phyloP scores from a whole-genome alignment of 176 grass and related monocot species.

The Cenchrus americanus region DNA sequence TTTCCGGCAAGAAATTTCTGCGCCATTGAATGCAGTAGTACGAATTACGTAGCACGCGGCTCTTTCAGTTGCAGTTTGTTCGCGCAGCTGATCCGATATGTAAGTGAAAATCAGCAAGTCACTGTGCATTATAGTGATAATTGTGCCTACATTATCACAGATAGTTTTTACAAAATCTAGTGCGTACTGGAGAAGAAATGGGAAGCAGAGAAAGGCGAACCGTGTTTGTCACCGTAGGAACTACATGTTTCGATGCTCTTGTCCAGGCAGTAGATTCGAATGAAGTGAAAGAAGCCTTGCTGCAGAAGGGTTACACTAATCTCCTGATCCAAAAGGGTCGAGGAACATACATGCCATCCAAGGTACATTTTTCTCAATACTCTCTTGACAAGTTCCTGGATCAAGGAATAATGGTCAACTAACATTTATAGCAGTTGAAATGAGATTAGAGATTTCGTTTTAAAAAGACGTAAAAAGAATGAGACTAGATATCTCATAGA shows the following conservation, averaged over 20 bases:
- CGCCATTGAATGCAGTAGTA: not conserved
- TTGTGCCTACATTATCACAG: not conserved
- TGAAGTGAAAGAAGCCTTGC: constrained; percentile 62
- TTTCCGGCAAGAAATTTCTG: not conserved
- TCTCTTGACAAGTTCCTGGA: not conserved
- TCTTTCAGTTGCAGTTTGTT: not conserved
- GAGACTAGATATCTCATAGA: not conserved
- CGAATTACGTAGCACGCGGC: not conserved
- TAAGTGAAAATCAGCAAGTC: not conserved
- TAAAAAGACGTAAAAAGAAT: too few species aligned
- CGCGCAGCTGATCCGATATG: too few species aligned
- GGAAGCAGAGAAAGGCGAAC: constrained; percentile 33
- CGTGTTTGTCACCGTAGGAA: constrained; percentile 88
- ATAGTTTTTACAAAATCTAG: not conserved
- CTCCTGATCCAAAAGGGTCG: constrained; percentile 75
- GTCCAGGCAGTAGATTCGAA: constrained; percentile 62
- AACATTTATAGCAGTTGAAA: not conserved
- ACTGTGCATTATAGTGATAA: not conserved
- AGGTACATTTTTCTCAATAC: constrained; percentile 44
- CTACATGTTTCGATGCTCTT: constrained; percentile 80
- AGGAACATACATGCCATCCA: constrained; percentile 57
- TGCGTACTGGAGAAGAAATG: not conserved
- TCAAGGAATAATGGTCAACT: not conserved
- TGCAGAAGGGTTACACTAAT: constrained; percentile 60
- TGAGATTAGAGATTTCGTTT: not conserved